A percentile compares a stretch with the other conserved stretches of the same genome.
These are phyloP conservation scores for Zygoascus bituminiphila DNA, from an alignment of 805 yeast genomes.

Conservation along the genomic window DNA sequence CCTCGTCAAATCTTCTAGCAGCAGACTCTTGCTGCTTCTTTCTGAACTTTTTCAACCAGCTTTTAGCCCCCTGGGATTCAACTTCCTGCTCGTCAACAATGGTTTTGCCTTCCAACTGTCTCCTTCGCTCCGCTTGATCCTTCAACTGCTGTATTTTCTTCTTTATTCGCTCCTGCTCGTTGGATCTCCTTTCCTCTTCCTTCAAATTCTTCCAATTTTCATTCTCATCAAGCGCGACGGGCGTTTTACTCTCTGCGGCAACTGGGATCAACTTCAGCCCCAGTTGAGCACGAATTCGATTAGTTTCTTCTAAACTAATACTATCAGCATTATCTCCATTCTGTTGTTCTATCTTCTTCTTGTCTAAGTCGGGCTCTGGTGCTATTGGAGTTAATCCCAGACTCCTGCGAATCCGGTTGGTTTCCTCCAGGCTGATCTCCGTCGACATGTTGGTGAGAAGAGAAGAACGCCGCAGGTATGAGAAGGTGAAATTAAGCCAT, in stretches of 20 bases:
- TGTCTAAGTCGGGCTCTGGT: not conserved
- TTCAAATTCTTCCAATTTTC: constrained; percentile 28
- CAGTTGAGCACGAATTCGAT: constrained; percentile 40
- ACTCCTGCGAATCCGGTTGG: constrained; percentile 43
- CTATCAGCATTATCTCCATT: not conserved
- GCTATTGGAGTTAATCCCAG: constrained; percentile 48
- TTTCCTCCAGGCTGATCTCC: constrained; percentile 40
- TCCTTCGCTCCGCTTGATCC: constrained; percentile 18
- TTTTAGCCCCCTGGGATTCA: constrained; percentile 31
- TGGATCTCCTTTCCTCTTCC: constrained; percentile 29
- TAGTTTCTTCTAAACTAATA: constrained; percentile 46
- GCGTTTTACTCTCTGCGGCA: not conserved
- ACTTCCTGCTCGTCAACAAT: constrained; percentile 23
- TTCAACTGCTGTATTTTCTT: constrained; percentile 20
- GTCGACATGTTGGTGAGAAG: not conserved
- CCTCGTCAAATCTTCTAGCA: constrained; percentile 11
- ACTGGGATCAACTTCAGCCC: constrained; percentile 46
- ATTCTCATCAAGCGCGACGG: constrained; percentile 22
- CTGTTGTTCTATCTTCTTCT: not conserved
- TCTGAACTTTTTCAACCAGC: constrained; percentile 35
- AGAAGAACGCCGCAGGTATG: too few species aligned
- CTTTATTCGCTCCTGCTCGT: constrained; percentile 19
- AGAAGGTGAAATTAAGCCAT: too few species aligned
- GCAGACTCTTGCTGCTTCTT: constrained; percentile 18
- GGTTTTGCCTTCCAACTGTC: constrained; percentile 21